Evolutionary conservation across 2,329 filamentous ascomycete genomes (phyloP).

Genomic region (Neospermospora avenae): DNA sequence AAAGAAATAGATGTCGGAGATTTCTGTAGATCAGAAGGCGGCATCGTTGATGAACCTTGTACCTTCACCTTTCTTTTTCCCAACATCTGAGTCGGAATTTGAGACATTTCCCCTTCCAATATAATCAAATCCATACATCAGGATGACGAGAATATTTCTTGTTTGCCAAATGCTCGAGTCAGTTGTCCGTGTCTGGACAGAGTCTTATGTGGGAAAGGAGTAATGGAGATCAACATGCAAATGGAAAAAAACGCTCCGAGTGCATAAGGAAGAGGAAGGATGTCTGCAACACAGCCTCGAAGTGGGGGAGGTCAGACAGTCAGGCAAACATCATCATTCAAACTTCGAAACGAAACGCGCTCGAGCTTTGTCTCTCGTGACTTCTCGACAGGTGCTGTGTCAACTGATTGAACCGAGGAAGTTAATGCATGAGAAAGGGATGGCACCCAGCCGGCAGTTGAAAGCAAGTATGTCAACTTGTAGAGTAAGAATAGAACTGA

Average conservation of each 20-base stretch:
- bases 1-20: no score
- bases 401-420: background rate
- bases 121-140: background rate
- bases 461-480: background rate
- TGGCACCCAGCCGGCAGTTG: background rate
- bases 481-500: background rate
- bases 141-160: background rate
- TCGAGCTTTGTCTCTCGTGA: constrained; percentile 3
- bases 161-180: background rate
- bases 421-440: constrained; percentile 1
- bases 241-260: background rate
- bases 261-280: background rate
- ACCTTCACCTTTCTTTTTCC: background rate
- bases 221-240: background rate
- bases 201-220: background rate
- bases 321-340: background rate
- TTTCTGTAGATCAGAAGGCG: background rate
- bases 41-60: background rate
- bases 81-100: background rate
- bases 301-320: background rate
- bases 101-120: background rate
- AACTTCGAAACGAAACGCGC: background rate
- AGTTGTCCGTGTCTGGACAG: background rate
- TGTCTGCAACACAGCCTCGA: background rate
- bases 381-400: background rate